A percentile compares a stretch with the other conserved stretches of the same genome.
Conservation (phyloP, 176 grass and related monocot genomes). For the Musa troglodytarum region DNA sequence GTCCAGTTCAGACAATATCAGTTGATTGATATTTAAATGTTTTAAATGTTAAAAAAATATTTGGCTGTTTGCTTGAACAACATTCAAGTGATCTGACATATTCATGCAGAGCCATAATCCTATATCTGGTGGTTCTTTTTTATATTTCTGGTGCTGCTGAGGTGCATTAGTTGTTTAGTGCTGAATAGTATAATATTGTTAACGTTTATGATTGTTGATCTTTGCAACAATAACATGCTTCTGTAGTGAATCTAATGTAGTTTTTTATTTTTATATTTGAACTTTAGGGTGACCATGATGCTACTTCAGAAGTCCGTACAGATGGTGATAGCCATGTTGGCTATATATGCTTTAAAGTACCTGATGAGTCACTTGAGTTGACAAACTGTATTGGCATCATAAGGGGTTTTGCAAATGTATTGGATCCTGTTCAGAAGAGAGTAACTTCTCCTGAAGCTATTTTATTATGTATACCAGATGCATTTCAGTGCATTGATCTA, state of each 20-base stretch:
- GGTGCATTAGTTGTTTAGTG: too few species aligned
- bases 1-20: too few species aligned
- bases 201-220: not conserved
- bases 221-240: not conserved
- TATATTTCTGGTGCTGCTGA: too few species aligned
- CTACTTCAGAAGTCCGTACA: conserved; percentile 21
- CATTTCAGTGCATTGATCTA: conserved; percentile 75
- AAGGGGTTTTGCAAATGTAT: conserved; percentile 42
- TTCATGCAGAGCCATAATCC: too few species aligned
- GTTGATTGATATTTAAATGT: too few species aligned
- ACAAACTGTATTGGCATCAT: conserved; percentile 76
- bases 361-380: conserved; percentile 57
- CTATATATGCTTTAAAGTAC: conserved; percentile 84
- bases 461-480: conserved; percentile 63
- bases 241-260: not conserved
- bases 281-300: conserved; percentile 43
- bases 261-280: not conserved
- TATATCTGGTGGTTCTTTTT: too few species aligned
- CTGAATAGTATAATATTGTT: too few species aligned
- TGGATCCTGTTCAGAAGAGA: conserved; percentile 22
- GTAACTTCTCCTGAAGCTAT: conserved; percentile 38
- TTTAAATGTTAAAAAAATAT: too few species aligned
- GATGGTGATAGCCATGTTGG: conserved; percentile 38
- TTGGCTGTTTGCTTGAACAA: too few species aligned
- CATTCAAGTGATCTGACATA: too few species aligned